phyloP scores from a whole-genome alignment of 352 stramenopile genomes.

The Phytophthora boehmeriae region DNA sequence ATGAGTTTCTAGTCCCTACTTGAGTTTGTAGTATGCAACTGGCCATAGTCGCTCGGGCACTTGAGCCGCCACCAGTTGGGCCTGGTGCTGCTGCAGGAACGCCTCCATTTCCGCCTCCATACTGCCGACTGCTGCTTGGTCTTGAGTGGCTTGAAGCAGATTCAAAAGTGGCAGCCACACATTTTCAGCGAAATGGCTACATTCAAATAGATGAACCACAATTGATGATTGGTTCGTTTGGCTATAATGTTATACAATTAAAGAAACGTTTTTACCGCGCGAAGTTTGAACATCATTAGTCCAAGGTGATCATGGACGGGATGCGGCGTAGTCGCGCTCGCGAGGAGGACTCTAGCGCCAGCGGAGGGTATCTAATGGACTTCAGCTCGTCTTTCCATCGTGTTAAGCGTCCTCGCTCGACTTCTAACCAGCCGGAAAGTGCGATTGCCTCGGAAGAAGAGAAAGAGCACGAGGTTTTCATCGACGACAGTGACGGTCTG shows the following conservation, averaged over 20 bases:
- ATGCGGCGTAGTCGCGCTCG: slow-evolving; percentile 15
- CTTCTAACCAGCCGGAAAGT: neutral
- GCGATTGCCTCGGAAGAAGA: slow-evolving; percentile 16
- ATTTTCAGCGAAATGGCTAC: neutral
- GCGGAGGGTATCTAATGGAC: slow-evolving; percentile 22
- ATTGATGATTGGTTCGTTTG: slow-evolving; percentile 8
- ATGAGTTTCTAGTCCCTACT: slow-evolving; percentile 23
- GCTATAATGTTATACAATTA: neutral
- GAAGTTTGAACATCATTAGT: slow-evolving; percentile 11
- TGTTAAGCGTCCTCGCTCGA: slow-evolving; percentile 24
- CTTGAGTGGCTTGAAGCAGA: slow-evolving; percentile 1
- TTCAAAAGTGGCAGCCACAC: slow-evolving; percentile 12
- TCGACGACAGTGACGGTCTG: neutral
- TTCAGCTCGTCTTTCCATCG: slow-evolving; percentile 27
- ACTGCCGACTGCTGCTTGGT: neutral
- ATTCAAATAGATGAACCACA: too few species aligned
- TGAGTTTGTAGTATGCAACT: slow-evolving; percentile 56
- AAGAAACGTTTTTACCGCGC: neutral
- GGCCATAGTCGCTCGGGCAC: slow-evolving; percentile 51
- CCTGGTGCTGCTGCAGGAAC: slow-evolving; percentile 52
- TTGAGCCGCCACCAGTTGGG: slow-evolving; percentile 44
- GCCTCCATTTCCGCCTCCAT: slow-evolving; percentile 48
- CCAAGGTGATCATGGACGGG: slow-evolving; percentile 21
- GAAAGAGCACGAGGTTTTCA: slow-evolving; percentile 16
- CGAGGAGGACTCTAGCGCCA: slow-evolving; percentile 7